phyloP scores from a whole-genome alignment of 2,329 filamentous ascomycete genomes.

The Phaeosphaeria sp. region DNA sequence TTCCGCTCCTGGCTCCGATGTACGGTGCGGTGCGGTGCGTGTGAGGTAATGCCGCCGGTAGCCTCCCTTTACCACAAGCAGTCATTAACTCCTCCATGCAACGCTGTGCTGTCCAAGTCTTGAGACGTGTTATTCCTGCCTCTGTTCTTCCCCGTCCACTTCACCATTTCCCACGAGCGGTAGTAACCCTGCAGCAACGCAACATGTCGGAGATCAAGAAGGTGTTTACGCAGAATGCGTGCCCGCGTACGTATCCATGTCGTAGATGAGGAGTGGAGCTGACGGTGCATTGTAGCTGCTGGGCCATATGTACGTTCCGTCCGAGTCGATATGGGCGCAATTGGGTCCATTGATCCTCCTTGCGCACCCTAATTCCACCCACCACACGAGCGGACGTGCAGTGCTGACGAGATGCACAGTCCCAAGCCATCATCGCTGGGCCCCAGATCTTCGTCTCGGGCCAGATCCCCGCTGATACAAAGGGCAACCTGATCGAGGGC shows the following conservation, averaged over 20 bases:
- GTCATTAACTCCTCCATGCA: slow-evolving; percentile 17
- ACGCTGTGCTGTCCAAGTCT: background rate
- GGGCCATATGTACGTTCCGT: slow-evolving; percentile 54
- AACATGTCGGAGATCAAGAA: slow-evolving; percentile 54
- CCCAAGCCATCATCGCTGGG: slow-evolving; percentile 70
- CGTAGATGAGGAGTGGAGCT: slow-evolving; percentile 5
- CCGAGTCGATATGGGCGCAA: no score
- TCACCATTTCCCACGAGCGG: background rate
- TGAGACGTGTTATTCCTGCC: background rate
- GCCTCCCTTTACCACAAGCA: slow-evolving; percentile 30
- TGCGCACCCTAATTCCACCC: no score
- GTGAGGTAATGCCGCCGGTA: slow-evolving; percentile 20
- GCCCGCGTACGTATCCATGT: slow-evolving; percentile 47
- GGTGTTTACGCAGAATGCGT: slow-evolving; percentile 50
- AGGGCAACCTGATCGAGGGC: slow-evolving; percentile 67
- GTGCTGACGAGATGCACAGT: slow-evolving; percentile 39
- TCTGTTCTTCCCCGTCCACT: background rate
- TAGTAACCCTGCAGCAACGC: slow-evolving; percentile 9
- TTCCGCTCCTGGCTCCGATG: background rate
- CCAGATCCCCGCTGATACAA: slow-evolving; percentile 74
- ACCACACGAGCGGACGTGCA: no score
- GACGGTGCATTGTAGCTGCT: slow-evolving; percentile 40
- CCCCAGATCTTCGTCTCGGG: slow-evolving; percentile 75
- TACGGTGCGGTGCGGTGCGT: background rate
- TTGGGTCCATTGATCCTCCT: no score